These are phyloP conservation scores for Syncephalastrum sp. DNA, from an alignment of 371 early-diverging fungal genomes.

Conservation along the genomic window DNA sequence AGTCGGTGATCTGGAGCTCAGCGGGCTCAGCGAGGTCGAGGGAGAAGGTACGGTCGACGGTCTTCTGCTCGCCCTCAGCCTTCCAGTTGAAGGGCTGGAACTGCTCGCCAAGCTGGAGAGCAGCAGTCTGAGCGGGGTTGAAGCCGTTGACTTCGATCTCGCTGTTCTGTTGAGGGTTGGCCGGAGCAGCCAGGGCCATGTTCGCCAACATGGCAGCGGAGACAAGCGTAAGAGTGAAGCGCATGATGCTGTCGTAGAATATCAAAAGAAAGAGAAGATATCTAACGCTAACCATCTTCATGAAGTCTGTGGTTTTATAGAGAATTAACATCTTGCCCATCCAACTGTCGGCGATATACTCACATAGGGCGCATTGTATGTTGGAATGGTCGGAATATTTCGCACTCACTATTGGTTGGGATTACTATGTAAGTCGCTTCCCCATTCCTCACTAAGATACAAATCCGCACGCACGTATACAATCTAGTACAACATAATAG, in stretches of 20 bases:
- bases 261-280: conserved; percentile 7
- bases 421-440: too few species aligned
- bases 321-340: too few species aligned
- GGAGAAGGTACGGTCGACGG: conserved; percentile 27
- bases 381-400: conserved; percentile 16
- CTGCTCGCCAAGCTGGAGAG: conserved; percentile 17
- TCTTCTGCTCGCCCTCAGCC: conserved; percentile 9
- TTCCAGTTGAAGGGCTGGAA: conserved; percentile 32
- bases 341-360: too few species aligned
- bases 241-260: conserved; percentile 19
- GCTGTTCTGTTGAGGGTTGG: conserved; percentile 12
- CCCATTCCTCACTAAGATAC: too few species aligned
- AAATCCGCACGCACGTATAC: too few species aligned
- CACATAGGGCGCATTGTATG: too few species aligned
- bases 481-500: too few species aligned
- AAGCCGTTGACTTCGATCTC: conserved; percentile 7
- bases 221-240: conserved; percentile 35
- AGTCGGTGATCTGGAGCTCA: conserved; percentile 33
- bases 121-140: conserved; percentile 10
- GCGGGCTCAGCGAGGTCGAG: conserved; percentile 27
- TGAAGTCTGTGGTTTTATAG: too few species aligned
- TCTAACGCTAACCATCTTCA: too few species aligned
- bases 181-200: conserved; percentile 25
- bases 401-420: not conserved
- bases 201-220: conserved; percentile 33